Conservation (phyloP, 306 rosid genomes). For the Vigna mungo region DNA sequence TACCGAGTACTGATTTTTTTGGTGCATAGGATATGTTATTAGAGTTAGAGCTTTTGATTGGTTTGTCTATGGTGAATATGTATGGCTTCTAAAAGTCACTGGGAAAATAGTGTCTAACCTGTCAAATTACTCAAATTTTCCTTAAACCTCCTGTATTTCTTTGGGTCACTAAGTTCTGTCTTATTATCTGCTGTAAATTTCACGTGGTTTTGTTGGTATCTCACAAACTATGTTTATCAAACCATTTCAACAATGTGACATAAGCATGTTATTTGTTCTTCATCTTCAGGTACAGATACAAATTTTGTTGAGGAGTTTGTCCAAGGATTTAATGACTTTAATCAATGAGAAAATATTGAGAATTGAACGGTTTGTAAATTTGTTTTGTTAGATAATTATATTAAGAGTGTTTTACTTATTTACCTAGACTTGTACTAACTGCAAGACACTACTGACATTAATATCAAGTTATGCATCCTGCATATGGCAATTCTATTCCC, state of each 20-base stretch:
- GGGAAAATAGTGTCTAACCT: background rate
- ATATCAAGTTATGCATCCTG: constrained; percentile 5
- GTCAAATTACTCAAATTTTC: background rate
- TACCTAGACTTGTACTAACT: background rate
- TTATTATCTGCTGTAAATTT: background rate
- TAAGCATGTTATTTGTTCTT: background rate
- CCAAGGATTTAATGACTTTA: constrained; percentile 4
- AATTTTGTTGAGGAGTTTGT: background rate
- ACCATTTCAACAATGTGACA: background rate
- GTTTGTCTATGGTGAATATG: background rate
- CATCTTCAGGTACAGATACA: background rate
- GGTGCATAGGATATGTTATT: background rate
- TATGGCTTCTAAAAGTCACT: background rate
- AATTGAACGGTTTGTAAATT: background rate
- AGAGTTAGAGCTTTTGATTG: background rate
- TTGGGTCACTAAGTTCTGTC: background rate
- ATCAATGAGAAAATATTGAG: background rate
- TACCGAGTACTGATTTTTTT: background rate
- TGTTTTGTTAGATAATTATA: background rate
- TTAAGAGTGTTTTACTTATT: background rate
- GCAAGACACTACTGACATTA: background rate
- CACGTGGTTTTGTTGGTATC: background rate
- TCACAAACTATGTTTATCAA: background rate
- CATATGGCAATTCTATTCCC: constrained; percentile 3
- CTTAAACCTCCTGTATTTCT: background rate